phyloP scores from a whole-genome alignment of 805 yeast genomes.

The Brettanomyces anomalus region DNA sequence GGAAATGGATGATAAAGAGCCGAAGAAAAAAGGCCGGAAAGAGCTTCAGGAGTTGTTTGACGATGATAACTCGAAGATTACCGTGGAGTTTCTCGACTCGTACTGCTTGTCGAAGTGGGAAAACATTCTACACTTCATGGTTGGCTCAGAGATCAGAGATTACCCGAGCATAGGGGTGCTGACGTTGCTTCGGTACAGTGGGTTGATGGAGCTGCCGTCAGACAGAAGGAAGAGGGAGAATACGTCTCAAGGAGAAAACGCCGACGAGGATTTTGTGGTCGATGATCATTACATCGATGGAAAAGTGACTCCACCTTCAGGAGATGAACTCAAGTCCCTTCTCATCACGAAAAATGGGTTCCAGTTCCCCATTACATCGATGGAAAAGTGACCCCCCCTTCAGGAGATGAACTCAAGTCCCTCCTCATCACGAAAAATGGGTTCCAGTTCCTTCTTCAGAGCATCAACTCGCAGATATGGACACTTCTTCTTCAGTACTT shows the following conservation, averaged over 20 bases:
- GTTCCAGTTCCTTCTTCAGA: slow-evolving; percentile 89
- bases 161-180: slow-evolving; percentile 80
- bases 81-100: slow-evolving; percentile 57
- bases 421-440: slow-evolving; percentile 82
- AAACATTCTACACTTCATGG: slow-evolving; percentile 92
- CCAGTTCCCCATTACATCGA: slow-evolving; percentile 47
- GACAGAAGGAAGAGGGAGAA: slow-evolving; percentile 23
- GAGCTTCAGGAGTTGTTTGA: slow-evolving; percentile 45
- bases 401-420: slow-evolving; percentile 18
- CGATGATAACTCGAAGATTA: slow-evolving; percentile 43
- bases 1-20: slow-evolving; percentile 3
- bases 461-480: slow-evolving; percentile 93
- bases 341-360: slow-evolving; percentile 86
- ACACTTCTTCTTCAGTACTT: slow-evolving; percentile 79
- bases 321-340: slow-evolving; percentile 27
- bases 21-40: background rate
- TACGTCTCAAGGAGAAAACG: slow-evolving; percentile 10
- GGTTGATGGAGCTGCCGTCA: slow-evolving; percentile 68
- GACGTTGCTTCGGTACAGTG: slow-evolving; percentile 65
- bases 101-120: slow-evolving; percentile 93
- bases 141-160: slow-evolving; percentile 69
- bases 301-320: slow-evolving; percentile 10
- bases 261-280: slow-evolving; percentile 6
- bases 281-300: slow-evolving; percentile 6
- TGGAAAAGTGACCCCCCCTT: slow-evolving; percentile 11